These are phyloP conservation scores for Penicillium crustosum DNA, from an alignment of 2,329 filamentous ascomycete genomes.

Conservation along the genomic window DNA sequence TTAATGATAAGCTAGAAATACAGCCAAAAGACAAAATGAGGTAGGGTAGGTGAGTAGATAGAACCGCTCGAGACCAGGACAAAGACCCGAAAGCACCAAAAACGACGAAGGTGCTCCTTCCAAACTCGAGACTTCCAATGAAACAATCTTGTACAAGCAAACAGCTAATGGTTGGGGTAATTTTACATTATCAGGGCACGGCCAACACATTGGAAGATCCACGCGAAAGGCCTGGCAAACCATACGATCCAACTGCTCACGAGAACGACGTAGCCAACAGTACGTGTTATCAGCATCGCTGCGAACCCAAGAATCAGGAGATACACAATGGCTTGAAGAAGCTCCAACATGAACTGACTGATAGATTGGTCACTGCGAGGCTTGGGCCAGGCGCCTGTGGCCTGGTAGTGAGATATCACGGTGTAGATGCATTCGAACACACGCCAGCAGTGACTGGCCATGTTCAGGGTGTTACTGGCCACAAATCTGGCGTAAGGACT, in stretches of 20 bases:
- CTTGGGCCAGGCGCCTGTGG: slow-evolving; percentile 34
- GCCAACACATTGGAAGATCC: slow-evolving; percentile 31
- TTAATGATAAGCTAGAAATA: slow-evolving; percentile 2
- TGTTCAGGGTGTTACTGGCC: slow-evolving; percentile 29
- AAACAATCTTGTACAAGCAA: neutral
- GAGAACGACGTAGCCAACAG: slow-evolving; percentile 34
- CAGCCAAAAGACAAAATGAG: neutral
- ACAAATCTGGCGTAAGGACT: slow-evolving; percentile 28
- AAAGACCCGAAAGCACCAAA: neutral
- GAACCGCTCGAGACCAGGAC: neutral
- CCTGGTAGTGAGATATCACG: slow-evolving; percentile 32
- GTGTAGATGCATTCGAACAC: slow-evolving; percentile 28
- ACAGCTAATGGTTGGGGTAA: neutral
- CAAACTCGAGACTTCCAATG: neutral
- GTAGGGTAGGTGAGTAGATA: neutral
- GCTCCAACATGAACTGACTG: slow-evolving; percentile 29
- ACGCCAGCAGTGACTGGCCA: slow-evolving; percentile 34
- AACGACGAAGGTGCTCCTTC: neutral
- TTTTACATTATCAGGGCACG: slow-evolving; percentile 28
- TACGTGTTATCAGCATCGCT: slow-evolving; percentile 32
- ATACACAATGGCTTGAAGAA: slow-evolving; percentile 37
- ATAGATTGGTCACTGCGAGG: slow-evolving; percentile 30
- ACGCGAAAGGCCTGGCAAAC: slow-evolving; percentile 37
- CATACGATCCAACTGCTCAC: slow-evolving; percentile 40
- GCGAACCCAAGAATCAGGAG: slow-evolving; percentile 35